Percentiles rank a stretch among this genome's conserved stretches.
Conservation (phyloP, 2,329 filamentous ascomycete species). For the Pseudogymnoascus sp. region DNA sequence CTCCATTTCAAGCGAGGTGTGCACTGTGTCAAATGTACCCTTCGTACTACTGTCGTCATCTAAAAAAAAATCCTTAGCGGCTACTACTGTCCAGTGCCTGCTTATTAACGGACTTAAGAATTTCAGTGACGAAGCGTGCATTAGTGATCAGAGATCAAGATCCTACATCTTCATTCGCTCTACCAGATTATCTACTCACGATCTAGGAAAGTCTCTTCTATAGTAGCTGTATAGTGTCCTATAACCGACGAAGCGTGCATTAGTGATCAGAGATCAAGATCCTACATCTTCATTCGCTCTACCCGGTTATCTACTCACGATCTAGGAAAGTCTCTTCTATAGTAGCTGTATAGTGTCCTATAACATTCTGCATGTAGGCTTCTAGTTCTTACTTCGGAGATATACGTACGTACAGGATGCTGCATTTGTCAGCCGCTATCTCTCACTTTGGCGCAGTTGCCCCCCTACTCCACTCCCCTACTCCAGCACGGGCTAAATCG, state of each 20-base stretch:
- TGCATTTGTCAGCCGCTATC: background rate
- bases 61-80: background rate
- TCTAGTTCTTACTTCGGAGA: background rate
- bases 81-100: background rate
- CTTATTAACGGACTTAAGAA: background rate
- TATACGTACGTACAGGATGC: background rate
- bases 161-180: background rate
- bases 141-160: conserved; percentile 1
- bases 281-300: background rate
- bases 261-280: conserved; percentile 1
- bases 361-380: background rate
- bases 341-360: background rate
- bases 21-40: background rate
- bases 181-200: background rate
- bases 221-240: background rate
- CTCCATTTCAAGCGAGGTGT: background rate
- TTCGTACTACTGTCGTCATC: background rate
- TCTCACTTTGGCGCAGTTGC: background rate
- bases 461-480: background rate
- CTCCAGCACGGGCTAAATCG: background rate
- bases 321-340: background rate
- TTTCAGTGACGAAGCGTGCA: background rate
- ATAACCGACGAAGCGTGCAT: background rate
- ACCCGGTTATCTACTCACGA: background rate
- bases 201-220: background rate